Evolutionary conservation across 2,329 filamentous ascomycete genomes (phyloP).

Genomic region (Aureobasidium sp.): DNA sequence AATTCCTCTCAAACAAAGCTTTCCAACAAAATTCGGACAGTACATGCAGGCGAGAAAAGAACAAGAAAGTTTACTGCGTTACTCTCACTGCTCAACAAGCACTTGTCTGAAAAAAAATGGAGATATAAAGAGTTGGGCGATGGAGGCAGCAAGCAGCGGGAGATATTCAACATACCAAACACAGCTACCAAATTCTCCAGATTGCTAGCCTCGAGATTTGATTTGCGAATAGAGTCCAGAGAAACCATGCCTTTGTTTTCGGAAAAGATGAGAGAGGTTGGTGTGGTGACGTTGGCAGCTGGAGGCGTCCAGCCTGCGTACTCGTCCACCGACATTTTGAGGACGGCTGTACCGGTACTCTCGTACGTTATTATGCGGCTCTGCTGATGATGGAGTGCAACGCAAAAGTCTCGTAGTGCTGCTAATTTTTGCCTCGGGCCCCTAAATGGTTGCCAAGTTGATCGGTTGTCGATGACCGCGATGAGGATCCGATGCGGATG

Average conservation of each 20-base stretch:
- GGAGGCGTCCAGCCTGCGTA: conserved; percentile 6
- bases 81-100: not conserved
- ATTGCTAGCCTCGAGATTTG: conserved; percentile 26
- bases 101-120: not conserved
- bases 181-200: conserved; percentile 29
- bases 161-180: conserved; percentile 22
- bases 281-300: conserved; percentile 1
- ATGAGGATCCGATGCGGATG: not conserved
- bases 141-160: not conserved
- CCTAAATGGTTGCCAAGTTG: not conserved
- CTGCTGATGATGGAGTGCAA: not conserved
- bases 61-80: not conserved
- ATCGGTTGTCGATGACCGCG: not conserved
- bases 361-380: not conserved
- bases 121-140: not conserved
- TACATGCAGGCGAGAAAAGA: not conserved
- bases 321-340: conserved; percentile 4
- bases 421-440: not conserved
- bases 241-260: conserved; percentile 19
- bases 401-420: not conserved
- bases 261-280: conserved; percentile 19
- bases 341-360: too few relatives aligned
- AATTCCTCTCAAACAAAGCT: not conserved
- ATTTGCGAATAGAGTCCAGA: conserved; percentile 26
- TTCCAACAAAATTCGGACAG: not conserved